Conservation (phyloP, 2,329 filamentous ascomycete species). For the Thielaviopsis ethacetica region DNA sequence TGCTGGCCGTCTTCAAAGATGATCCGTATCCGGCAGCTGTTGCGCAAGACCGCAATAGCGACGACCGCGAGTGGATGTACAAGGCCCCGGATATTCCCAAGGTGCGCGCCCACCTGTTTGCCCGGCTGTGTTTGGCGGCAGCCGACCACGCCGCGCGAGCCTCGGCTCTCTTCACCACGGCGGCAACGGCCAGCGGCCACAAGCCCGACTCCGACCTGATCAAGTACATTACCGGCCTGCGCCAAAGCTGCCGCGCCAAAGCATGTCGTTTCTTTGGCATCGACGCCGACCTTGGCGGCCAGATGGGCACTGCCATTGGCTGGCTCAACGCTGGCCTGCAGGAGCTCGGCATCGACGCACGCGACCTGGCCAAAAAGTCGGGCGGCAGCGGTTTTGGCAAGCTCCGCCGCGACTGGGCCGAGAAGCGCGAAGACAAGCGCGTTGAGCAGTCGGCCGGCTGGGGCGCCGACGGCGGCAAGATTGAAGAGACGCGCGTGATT, state of each 20-base stretch:
- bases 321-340: constrained; percentile 68
- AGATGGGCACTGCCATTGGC: constrained; percentile 70
- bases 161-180: constrained; percentile 30
- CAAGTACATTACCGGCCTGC: constrained; percentile 60
- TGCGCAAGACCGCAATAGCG: constrained; percentile 63
- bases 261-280: constrained; percentile 84
- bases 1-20: constrained; percentile 82
- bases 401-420: constrained; percentile 57
- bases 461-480: constrained; percentile 69
- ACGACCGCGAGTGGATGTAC: constrained; percentile 94
- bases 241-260: constrained; percentile 60
- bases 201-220: constrained; percentile 50
- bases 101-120: constrained; percentile 76
- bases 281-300: constrained; percentile 67
- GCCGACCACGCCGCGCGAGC: constrained; percentile 75
- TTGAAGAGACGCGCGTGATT: constrained; percentile 72
- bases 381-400: constrained; percentile 28
- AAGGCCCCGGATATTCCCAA: constrained; percentile 75
- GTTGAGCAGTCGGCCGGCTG: constrained; percentile 58
- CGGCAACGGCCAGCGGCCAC: constrained; percentile 14
- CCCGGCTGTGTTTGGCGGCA: constrained; percentile 71
- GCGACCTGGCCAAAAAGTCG: constrained; percentile 26
- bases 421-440: constrained; percentile 63
- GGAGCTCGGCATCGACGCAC: constrained; percentile 49
- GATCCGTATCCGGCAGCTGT: constrained; percentile 80